phyloP scores from a whole-genome alignment of 192 early-diverging fungal species.

The Coemansia sp. region DNA sequence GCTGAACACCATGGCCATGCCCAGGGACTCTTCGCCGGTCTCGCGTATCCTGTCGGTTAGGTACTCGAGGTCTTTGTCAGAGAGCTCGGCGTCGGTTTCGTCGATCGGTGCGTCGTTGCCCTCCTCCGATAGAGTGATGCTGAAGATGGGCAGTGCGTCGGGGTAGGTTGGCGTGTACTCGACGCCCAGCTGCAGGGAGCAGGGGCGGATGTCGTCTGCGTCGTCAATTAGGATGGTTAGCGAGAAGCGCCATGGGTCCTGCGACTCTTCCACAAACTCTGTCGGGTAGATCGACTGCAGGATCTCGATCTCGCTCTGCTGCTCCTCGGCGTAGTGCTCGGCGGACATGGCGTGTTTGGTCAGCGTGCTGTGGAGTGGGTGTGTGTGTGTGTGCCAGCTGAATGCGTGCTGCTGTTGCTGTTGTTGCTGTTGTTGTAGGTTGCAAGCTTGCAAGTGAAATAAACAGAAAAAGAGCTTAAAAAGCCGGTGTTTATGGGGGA shows the following conservation, averaged over 20 bases:
- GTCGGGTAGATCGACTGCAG: slow-evolving; percentile 79
- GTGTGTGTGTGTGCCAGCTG: not conserved
- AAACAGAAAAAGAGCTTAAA: too few species aligned
- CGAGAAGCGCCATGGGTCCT: slow-evolving; percentile 47
- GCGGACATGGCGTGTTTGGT: slow-evolving; percentile 31
- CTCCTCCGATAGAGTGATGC: slow-evolving; percentile 52
- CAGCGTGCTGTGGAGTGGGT: too few species aligned
- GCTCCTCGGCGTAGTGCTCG: slow-evolving; percentile 73
- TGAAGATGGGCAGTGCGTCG: slow-evolving; percentile 62
- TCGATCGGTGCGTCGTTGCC: slow-evolving; percentile 15
- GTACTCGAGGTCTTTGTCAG: slow-evolving; percentile 30
- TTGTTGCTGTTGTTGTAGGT: too few species aligned
- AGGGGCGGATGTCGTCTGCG: slow-evolving; percentile 56
- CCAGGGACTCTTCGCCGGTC: slow-evolving; percentile 65
- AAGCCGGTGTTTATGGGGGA: too few species aligned
- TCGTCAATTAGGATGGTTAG: slow-evolving; percentile 62
- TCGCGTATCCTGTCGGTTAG: slow-evolving; percentile 25
- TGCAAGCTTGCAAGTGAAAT: too few species aligned
- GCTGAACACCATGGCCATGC: slow-evolving; percentile 92
- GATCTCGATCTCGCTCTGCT: slow-evolving; percentile 73
- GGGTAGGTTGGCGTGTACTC: slow-evolving; percentile 73
- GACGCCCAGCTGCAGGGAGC: slow-evolving; percentile 53
- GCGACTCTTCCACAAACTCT: slow-evolving; percentile 61
- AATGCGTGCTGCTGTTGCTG: too few species aligned
- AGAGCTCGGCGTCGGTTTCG: slow-evolving; percentile 49